Percentiles rank a stretch among this genome's conserved stretches.
Conservation (phyloP, 225 moss, liverwort and hornwort genomes). For the Physcomitrellopsis africana region DNA sequence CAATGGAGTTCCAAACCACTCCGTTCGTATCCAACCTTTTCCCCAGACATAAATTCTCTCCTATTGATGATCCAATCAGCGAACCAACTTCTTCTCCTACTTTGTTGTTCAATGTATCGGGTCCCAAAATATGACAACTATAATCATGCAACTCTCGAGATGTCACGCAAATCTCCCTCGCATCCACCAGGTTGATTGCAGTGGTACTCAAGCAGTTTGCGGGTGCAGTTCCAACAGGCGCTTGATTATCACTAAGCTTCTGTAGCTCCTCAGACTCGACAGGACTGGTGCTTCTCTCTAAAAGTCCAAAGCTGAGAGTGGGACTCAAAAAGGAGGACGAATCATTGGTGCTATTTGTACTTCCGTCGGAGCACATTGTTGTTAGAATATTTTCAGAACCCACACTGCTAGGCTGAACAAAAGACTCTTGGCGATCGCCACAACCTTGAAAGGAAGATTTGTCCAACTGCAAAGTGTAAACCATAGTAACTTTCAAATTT, state of each 20-base stretch:
- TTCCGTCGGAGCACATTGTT: conserved; percentile 50
- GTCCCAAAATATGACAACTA: conserved; percentile 32
- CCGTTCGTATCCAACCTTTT: conserved; percentile 23
- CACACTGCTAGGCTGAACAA: conserved; percentile 32
- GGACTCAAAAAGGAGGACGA: conserved; percentile 39
- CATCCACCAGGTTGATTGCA: conserved; percentile 28
- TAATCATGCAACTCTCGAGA: conserved; percentile 46
- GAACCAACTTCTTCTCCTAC: conserved; percentile 31
- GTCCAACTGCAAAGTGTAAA: conserved; percentile 39
- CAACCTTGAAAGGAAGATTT: conserved; percentile 30
- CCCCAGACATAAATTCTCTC: conserved; percentile 23
- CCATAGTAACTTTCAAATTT: conserved; percentile 25
- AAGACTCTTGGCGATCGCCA: conserved; percentile 29
- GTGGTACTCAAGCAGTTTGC: conserved; percentile 37
- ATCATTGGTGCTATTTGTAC: conserved; percentile 43
- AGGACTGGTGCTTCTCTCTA: conserved; percentile 36
- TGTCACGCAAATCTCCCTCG: conserved; percentile 45
- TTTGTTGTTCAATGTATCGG: conserved; percentile 19
- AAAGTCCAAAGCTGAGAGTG: conserved; percentile 34
- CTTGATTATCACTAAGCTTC: conserved; percentile 25
- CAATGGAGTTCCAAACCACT: conserved; percentile 39
- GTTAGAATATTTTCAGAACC: conserved; percentile 36
- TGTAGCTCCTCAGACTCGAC: conserved; percentile 26
- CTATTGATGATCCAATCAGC: conserved; percentile 21
- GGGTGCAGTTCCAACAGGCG: conserved; percentile 24